Base-by-base conservation (phyloP, 352 stramenopile genomes). In the Globisporangium solare region DNA sequence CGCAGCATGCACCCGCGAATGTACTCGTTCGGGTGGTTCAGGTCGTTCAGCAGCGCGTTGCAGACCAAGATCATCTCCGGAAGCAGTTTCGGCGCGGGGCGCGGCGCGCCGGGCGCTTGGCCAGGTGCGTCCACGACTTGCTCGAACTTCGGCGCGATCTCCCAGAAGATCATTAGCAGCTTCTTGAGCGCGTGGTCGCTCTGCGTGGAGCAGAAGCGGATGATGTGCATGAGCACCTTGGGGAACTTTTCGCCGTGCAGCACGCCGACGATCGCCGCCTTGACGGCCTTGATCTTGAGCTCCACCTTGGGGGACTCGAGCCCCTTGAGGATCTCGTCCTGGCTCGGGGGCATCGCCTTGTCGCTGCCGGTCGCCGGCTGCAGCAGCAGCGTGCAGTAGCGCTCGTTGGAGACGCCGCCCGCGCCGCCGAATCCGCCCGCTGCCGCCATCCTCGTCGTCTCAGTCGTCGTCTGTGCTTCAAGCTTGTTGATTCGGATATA, bases 1-100 rank as follows among this genome's bases (percentile, higher is more conserved):
- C 97, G 87, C 50, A 99, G 82, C 88, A 99, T 99, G 60, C 85
- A 98, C 58, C 97, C 98, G 47, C 97, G 95, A 47, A 99, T 98
- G 74, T 97, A 99, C 81, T 99, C 97, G 72, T 99, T 99, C 46
- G 98, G 95, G 76, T 99, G 97, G 68, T 99, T 99, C 43, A 99
- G 71, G 76, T 99, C 97, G 70, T 99, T 99, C 63, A 99, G 89
- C 43, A 99, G 79, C 11, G 97, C 97, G 65, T 99, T 99, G 73
- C 97, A 99, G 11, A 99, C 88, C 20, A 99, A 76, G 73, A 99
- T 99, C 96, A 99, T 99, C 80, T 99, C 97, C 1, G 96, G 96
- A 35, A 99, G 76, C 18, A 99, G 83, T 74, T 99, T 99, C 22
- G 92, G 87, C 22, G 76, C 60, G 20, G 77, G 61, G 47, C 62